Evolutionary conservation across 2,329 filamentous ascomycete species (phyloP).

Genomic region (Talaromyces sp.): DNA sequence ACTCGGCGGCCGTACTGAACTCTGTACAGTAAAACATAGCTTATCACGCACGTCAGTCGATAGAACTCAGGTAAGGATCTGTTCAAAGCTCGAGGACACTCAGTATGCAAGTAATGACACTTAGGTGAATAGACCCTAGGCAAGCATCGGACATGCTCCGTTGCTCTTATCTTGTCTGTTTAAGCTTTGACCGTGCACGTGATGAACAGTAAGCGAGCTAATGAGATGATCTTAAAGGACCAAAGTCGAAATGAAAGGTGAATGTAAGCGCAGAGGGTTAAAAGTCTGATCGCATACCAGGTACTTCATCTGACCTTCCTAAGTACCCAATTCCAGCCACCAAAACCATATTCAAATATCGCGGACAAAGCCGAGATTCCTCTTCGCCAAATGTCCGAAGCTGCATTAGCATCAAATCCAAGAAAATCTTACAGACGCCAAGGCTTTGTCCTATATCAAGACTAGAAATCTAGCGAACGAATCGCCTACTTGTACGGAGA

Average conservation of each 20-base stretch:
- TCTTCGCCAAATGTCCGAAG: constrained; percentile 1
- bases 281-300: neutral
- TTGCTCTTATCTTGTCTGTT: neutral
- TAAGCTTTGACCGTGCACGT: neutral
- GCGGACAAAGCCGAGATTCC: neutral
- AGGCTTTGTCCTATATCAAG: neutral
- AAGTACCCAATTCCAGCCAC: neutral
- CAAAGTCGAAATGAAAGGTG: neutral
- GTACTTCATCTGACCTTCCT: neutral
- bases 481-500: neutral
- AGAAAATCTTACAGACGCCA: neutral
- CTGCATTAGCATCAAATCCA: neutral
- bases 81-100: neutral
- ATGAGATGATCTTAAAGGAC: neutral
- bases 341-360: neutral
- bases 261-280: neutral
- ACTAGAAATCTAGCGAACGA: constrained; percentile 14
- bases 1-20: neutral
- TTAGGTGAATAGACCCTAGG: neutral
- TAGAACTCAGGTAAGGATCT: neutral
- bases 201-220: neutral
- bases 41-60: neutral
- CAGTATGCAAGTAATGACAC: neutral
- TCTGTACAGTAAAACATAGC: neutral
- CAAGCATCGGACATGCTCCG: neutral